Evolutionary conservation across 2,329 filamentous ascomycete species (phyloP).

Genomic region (Cladophialophora exuberans): DNA sequence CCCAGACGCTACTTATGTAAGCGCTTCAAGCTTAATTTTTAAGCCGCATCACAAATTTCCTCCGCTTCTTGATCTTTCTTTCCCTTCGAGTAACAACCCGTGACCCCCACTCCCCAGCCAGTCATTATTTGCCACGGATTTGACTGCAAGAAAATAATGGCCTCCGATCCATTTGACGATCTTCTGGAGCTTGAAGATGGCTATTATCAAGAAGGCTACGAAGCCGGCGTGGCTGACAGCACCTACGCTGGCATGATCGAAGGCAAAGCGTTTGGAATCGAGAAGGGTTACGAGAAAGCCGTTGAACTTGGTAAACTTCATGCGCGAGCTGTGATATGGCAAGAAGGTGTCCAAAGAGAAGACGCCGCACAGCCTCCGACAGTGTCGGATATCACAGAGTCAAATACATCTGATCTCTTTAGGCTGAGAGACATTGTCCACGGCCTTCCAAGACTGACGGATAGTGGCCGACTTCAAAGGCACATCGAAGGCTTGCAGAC

Average conservation of each 20-base stretch:
- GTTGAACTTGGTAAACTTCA: constrained; percentile 76
- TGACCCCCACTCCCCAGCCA: too few relatives aligned
- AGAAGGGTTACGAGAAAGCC: constrained; percentile 94
- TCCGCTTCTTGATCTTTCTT: neutral
- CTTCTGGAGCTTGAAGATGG: constrained; percentile 64
- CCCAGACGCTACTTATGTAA: constrained; percentile 19
- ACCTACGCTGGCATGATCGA: constrained; percentile 77
- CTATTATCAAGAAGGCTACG: constrained; percentile 84
- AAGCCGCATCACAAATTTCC: constrained; percentile 14
- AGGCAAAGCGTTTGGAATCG: constrained; percentile 85
- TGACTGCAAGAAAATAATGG: too few relatives aligned
- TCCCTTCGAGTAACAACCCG: neutral
- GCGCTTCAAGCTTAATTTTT: constrained; percentile 25
- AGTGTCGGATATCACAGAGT: neutral
- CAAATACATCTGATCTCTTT: neutral
- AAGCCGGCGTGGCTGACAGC: constrained; percentile 75
- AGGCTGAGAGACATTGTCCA: constrained; percentile 13
- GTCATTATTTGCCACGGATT: too few relatives aligned
- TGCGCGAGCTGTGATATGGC: constrained; percentile 82
- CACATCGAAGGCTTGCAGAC: constrained; percentile 76
- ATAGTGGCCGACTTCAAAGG: constrained; percentile 70
- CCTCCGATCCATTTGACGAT: constrained; percentile 57
- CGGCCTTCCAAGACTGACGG: constrained; percentile 39
- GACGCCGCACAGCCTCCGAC: neutral
- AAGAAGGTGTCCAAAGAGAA: constrained; percentile 57